phyloP scores from a whole-genome alignment of 176 grass and related monocot genomes.

The Eremochloa ophiuroides region DNA sequence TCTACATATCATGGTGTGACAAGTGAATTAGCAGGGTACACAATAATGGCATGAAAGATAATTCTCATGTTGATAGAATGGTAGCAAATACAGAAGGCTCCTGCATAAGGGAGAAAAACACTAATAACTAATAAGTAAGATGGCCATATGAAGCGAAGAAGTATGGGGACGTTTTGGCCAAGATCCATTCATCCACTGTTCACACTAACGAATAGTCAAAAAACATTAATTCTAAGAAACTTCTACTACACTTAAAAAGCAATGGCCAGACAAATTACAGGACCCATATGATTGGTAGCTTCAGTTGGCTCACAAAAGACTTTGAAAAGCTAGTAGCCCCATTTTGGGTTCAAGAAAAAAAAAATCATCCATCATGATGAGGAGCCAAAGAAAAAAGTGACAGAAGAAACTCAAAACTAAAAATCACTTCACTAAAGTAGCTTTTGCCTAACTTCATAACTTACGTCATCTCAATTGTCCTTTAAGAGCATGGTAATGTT shows the following conservation, averaged over 20 bases:
- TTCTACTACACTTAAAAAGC: slow-evolving; percentile 1
- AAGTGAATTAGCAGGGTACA: neutral
- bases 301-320: slow-evolving; percentile 10
- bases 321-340: neutral
- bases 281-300: neutral
- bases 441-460: neutral
- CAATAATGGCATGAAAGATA: slow-evolving; percentile 7
- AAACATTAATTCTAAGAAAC: neutral
- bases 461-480: neutral
- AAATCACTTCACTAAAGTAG: neutral
- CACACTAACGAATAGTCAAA: neutral
- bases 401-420: neutral
- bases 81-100: neutral
- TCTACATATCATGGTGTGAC: slow-evolving; percentile 33
- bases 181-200: neutral
- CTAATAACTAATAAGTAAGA: neutral
- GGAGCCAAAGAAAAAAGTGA: neutral
- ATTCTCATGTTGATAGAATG: slow-evolving; percentile 1
- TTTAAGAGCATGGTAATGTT: neutral
- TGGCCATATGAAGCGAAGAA: neutral
- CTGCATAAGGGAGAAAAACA: neutral
- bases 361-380: neutral
- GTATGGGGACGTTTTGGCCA: neutral
- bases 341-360: neutral
- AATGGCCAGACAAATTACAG: neutral